Evolutionary conservation across 164 flowering plant genomes (phyloP).

Genomic region (Malania oleifera): DNA sequence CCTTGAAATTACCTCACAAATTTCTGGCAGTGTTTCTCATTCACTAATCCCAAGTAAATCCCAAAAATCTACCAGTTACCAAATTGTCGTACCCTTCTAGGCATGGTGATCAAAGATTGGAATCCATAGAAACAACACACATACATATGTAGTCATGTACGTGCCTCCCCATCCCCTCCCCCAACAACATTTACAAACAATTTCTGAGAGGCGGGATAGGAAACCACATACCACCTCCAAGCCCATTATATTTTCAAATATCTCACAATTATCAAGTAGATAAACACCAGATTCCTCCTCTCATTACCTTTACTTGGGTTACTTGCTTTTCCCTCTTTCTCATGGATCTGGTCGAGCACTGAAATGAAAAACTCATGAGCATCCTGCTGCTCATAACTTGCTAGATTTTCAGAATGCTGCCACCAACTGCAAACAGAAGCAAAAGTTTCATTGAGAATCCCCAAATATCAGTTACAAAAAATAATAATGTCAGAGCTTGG

Average conservation of each 20-base stretch:
- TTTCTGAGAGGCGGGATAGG: neutral
- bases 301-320: conserved; percentile 36
- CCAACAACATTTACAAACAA: too few species aligned
- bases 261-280: neutral
- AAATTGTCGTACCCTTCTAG: neutral
- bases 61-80: neutral
- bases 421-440: conserved; percentile 51
- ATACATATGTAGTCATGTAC: too few species aligned
- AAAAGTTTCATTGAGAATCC: conserved; percentile 7
- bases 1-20: neutral
- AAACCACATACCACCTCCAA: neutral
- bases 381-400: conserved; percentile 64
- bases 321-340: conserved; percentile 35
- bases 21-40: neutral
- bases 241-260: neutral
- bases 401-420: conserved; percentile 61
- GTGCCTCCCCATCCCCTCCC: too few species aligned
- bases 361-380: conserved; percentile 79
- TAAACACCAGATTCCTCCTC: neutral
- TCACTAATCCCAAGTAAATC: neutral
- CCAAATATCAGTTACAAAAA: neutral
- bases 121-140: too few species aligned
- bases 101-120: neutral
- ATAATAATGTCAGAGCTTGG: neutral
- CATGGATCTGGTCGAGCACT: conserved; percentile 58